phyloP scores from a whole-genome alignment of 768 basidiomycete species.

The Boletus huronensis region DNA sequence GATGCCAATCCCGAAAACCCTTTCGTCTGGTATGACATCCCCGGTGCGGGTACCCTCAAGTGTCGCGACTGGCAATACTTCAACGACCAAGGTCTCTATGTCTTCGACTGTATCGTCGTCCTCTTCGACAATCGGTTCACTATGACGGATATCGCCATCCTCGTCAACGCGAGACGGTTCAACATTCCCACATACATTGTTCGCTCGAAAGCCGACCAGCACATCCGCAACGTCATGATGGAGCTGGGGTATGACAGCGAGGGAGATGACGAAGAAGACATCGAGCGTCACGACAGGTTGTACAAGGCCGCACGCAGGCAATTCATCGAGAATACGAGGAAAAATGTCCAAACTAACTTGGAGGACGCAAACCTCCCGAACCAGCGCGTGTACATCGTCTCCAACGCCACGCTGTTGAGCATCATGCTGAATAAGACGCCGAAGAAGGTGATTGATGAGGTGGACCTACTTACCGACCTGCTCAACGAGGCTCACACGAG shows the following conservation, averaged over 20 bases:
- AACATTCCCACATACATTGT: slow-evolving; percentile 22
- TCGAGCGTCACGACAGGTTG: slow-evolving; percentile 7
- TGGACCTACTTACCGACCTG: slow-evolving; percentile 20
- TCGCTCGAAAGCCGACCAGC: slow-evolving; percentile 22
- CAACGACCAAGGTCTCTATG: slow-evolving; percentile 22
- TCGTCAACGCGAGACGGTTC: slow-evolving; percentile 14
- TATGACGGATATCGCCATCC: slow-evolving; percentile 21
- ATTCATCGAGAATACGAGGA: slow-evolving; percentile 16
- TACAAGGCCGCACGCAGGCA: slow-evolving; percentile 10
- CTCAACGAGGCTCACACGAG: slow-evolving; percentile 10
- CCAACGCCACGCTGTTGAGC: slow-evolving; percentile 15
- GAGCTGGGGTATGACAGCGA: slow-evolving; percentile 22
- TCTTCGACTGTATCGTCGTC: slow-evolving; percentile 23
- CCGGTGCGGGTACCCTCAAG: slow-evolving; percentile 20
- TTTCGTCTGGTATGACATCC: slow-evolving; percentile 24
- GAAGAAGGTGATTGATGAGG: slow-evolving; percentile 22
- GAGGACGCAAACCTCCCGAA: slow-evolving; percentile 22
- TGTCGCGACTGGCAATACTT: slow-evolving; percentile 23
- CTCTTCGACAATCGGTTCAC: slow-evolving; percentile 25
- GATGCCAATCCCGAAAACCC: slow-evolving; percentile 14
- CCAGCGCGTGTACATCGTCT: slow-evolving; percentile 29
- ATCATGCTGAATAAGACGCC: slow-evolving; percentile 18
- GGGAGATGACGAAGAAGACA: slow-evolving; percentile 11
- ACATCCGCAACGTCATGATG: slow-evolving; percentile 19
- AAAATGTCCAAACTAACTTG: slow-evolving; percentile 18